These are phyloP conservation scores for Alternaria arborescens DNA, from an alignment of 2,329 filamentous ascomycete species.

Conservation along the genomic window DNA sequence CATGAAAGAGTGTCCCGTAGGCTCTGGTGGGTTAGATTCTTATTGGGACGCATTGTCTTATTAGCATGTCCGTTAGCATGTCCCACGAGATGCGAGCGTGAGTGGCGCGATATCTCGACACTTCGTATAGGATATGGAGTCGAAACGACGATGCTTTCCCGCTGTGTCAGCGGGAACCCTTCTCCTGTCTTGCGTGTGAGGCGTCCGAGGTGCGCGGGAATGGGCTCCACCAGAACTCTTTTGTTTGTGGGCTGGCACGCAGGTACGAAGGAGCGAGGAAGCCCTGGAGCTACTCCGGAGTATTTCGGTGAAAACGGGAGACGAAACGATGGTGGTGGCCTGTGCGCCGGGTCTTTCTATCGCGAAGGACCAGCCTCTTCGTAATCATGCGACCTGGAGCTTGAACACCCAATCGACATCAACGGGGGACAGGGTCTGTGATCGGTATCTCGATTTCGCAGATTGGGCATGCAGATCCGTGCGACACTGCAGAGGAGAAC, in stretches of 20 bases:
- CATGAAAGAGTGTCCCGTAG: background rate
- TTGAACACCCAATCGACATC: background rate
- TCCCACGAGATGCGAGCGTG: background rate
- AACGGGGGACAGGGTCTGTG: background rate
- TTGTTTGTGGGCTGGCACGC: background rate
- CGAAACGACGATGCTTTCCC: background rate
- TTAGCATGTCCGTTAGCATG: background rate
- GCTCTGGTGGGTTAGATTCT: background rate
- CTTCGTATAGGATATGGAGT: background rate
- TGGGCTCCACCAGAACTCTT: background rate
- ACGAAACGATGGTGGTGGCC: background rate
- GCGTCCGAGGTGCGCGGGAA: background rate
- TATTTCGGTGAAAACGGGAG: background rate
- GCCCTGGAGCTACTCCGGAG: background rate
- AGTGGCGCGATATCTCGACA: background rate
- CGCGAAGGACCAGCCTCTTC: background rate
- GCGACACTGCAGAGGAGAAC: too few relatives aligned
- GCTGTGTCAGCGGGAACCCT: background rate
- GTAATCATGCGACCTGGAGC: background rate
- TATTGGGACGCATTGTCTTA: background rate
- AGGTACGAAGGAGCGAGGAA: background rate
- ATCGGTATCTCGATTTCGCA: background rate
- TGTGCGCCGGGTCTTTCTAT: background rate
- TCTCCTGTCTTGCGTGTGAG: background rate
- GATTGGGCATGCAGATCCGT: background rate